Conservation (phyloP, 176 grass and related monocot genomes). For the Avena sativa region DNA sequence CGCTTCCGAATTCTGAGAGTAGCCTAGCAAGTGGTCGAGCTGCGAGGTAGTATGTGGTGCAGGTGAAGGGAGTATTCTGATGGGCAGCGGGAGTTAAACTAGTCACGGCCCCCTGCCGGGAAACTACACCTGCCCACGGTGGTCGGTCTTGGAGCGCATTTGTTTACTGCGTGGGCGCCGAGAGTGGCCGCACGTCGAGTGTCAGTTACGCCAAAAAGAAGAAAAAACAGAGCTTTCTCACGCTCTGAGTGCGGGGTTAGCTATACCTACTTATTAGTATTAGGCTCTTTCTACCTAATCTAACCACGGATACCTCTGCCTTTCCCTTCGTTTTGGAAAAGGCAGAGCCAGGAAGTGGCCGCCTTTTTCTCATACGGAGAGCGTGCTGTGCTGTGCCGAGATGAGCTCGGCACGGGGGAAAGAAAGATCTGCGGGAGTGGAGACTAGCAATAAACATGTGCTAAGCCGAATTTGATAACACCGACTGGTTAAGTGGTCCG, state of each 20-base stretch:
- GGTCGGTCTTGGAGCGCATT: slow-evolving; percentile 39
- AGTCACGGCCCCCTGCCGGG: slow-evolving; percentile 47
- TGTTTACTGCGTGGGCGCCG: slow-evolving; percentile 33
- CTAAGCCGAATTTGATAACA: background rate
- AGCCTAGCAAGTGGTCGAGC: background rate
- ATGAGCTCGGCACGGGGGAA: background rate
- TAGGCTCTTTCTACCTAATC: slow-evolving; percentile 53
- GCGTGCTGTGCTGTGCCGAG: background rate
- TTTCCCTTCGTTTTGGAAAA: slow-evolving; percentile 44
- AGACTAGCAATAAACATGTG: background rate
- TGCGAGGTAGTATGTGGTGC: background rate
- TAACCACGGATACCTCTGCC: slow-evolving; percentile 36
- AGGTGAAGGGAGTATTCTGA: slow-evolving; percentile 5
- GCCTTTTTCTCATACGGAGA: background rate
- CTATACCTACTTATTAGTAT: slow-evolving; percentile 43
- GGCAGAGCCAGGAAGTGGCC: background rate
- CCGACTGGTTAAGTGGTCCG: background rate
- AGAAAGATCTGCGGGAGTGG: background rate
- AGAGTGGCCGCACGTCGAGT: slow-evolving; percentile 8
- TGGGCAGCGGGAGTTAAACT: slow-evolving; percentile 17
- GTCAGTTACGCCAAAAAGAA: slow-evolving; percentile 18
- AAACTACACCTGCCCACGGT: slow-evolving; percentile 45
- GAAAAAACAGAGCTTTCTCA: slow-evolving; percentile 19
- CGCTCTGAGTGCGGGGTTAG: slow-evolving; percentile 56
- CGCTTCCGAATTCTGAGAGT: background rate